Conservation (phyloP, 495 filamentous ascomycete species). For the Penicillium samsonianum region DNA sequence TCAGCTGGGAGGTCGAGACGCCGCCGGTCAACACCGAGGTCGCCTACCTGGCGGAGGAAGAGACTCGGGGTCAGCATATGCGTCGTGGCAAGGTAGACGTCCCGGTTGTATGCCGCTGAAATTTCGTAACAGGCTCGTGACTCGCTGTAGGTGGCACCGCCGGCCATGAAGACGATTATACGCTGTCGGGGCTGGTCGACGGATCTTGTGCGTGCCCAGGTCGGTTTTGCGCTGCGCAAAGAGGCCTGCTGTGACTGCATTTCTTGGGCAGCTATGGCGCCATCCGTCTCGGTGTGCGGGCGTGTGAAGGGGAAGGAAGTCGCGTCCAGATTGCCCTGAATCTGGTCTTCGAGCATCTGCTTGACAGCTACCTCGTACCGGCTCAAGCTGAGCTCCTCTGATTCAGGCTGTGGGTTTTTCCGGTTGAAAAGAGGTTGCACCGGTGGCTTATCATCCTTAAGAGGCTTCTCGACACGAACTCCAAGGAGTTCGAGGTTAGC, state of each 20-base stretch:
- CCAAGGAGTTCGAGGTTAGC: conserved; percentile 82
- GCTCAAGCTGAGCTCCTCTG: conserved; percentile 55
- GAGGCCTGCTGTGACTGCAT: conserved; percentile 67
- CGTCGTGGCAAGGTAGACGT: conserved; percentile 86
- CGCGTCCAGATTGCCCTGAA: conserved; percentile 56
- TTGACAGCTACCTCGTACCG: conserved; percentile 57
- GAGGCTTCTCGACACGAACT: conserved; percentile 65
- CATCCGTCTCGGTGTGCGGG: conserved; percentile 67
- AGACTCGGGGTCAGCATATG: conserved; percentile 86
- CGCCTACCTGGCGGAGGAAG: conserved; percentile 78
- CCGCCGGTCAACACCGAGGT: conserved; percentile 72
- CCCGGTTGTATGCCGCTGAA: conserved; percentile 65
- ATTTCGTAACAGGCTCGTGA: conserved; percentile 86
- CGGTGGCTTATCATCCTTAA: conserved; percentile 73
- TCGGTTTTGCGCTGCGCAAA: conserved; percentile 83
- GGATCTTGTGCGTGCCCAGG: conserved; percentile 84
- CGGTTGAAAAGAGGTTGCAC: conserved; percentile 66
- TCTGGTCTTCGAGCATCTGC: conserved; percentile 69
- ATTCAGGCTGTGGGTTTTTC: conserved; percentile 51
- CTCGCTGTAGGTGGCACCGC: conserved; percentile 92
- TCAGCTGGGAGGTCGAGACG: conserved; percentile 80
- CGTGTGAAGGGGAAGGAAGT: conserved; percentile 77
- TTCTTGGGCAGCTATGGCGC: conserved; percentile 51
- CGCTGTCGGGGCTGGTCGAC: conserved; percentile 83
- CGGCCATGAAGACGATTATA: conserved; percentile 93